A percentile compares a stretch with the other conserved stretches of the same genome.
These are phyloP conservation scores for Naganishia randhawae DNA, from an alignment of 768 basidiomycete species.

Conservation along the genomic window DNA sequence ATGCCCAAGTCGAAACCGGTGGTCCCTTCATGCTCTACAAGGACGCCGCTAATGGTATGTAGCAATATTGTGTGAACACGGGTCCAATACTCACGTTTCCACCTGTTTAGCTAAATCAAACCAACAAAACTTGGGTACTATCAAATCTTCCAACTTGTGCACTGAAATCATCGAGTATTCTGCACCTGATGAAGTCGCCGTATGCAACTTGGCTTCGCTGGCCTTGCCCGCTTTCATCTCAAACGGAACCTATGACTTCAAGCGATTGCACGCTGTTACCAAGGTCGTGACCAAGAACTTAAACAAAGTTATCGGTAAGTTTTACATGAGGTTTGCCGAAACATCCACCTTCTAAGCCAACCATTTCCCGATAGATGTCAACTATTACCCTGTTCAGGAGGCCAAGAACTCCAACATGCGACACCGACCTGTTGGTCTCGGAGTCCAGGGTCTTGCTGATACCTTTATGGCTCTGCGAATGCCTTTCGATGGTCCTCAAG, in stretches of 20 bases:
- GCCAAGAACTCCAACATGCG: constrained; percentile 91
- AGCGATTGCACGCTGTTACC: constrained; percentile 85
- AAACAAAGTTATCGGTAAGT: constrained; percentile 75
- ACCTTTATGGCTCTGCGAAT: constrained; percentile 95
- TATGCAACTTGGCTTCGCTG: constrained; percentile 96
- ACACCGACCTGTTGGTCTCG: constrained; percentile 93
- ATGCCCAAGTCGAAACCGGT: constrained; percentile 96
- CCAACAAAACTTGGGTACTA: constrained; percentile 95
- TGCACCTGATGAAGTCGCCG: constrained; percentile 91
- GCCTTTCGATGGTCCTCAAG: constrained; percentile 87
- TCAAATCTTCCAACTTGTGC: constrained; percentile 98
- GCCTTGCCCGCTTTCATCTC: constrained; percentile 87
- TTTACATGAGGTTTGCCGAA: constrained; percentile 41
- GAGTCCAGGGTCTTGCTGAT: constrained; percentile 96
- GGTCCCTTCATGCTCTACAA: constrained; percentile 99
- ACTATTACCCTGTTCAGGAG: constrained; percentile 91
- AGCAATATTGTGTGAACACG: constrained; percentile 1
- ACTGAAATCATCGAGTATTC: constrained; percentile 99
- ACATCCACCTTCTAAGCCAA: constrained; percentile 30
- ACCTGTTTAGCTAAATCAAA: constrained; percentile 77
- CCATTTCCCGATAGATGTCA: constrained; percentile 53
- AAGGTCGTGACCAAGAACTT: constrained; percentile 92
- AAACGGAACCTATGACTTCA: constrained; percentile 82
- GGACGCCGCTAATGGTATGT: constrained; percentile 83
- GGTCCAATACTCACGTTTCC: background rate